Base-by-base conservation (phyloP, 257 asterid genomes). In the Apocynum venetum region DNA sequence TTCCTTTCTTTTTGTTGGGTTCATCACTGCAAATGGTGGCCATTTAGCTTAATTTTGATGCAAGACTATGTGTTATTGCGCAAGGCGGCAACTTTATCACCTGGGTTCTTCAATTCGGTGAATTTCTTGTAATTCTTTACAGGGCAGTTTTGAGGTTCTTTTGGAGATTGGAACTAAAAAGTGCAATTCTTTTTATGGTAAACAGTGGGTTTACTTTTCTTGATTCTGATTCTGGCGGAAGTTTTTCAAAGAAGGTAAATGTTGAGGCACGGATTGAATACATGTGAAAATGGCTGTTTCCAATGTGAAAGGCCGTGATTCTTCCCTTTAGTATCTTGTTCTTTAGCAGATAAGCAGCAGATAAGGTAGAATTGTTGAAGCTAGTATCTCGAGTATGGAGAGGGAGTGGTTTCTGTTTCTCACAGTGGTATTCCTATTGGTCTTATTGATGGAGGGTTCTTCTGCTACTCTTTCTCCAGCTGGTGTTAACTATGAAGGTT, bases 401-500 rank as follows among this genome's bases (percentile, higher is more conserved):
- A 87, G 72, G 31, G 83, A 77, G 76, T 84, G 87, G 63, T 76
- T 61, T 82, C 53, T 81, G 52, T 80, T 82, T 56, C 85, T 87
- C 87, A 81, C 79, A 78, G 73, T 87, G 69, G 89, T 80, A 38
- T 80, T 91, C 65, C 80, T 93, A 67, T 75, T 83, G 80, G 77
- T 89, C 83, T 82, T 81, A 79, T 85, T 89, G 80, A 74, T 92
- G 59, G 84, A 77, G 89, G 77, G 77, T 75, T 88, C 89, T 80
- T 84, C 81, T 82, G 92, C 96, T 80, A 89, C 97, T 69, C 97
- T 96, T 68, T 96, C 98, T 81, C 99, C 99, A 74, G 83, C 97
- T 85, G 99, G 99, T 47, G 87, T 96, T 3, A 96, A 93, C 80
- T 96, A 90, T 89, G 98, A 96, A 93, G 99, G 99, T 96, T 66